These are phyloP conservation scores for Elsinoe arachidis DNA, from an alignment of 2,329 filamentous ascomycete genomes.

Conservation along the genomic window DNA sequence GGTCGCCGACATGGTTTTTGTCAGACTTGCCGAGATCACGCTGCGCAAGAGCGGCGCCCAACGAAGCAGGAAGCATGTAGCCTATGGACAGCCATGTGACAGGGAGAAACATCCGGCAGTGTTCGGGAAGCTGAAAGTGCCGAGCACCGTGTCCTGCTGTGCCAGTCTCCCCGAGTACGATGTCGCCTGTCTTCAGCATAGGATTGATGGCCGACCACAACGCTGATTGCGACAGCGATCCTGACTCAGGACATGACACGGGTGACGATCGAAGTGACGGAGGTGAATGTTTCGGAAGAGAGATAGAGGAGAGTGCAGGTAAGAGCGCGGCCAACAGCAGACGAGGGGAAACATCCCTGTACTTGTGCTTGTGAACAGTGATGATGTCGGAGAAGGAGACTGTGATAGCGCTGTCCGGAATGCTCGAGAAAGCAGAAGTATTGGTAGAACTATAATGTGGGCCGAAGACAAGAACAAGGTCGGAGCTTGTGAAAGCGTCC, in stretches of 20 bases:
- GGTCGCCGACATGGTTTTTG: constrained; percentile 2
- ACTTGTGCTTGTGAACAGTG: constrained; percentile 57
- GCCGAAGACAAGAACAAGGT: constrained; percentile 19
- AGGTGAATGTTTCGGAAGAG: constrained; percentile 7
- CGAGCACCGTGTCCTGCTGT: constrained; percentile 43
- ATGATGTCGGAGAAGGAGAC: constrained; percentile 49
- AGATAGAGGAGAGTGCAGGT: constrained; percentile 30
- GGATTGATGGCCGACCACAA: constrained; percentile 19
- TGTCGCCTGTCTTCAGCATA: constrained; percentile 20
- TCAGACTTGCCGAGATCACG: constrained; percentile 32
- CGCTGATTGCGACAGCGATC: constrained; percentile 19
- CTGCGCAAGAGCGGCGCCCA: constrained; percentile 21
- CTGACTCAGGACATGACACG: not conserved
- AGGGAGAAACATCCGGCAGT: constrained; percentile 51
- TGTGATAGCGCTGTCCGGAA: constrained; percentile 19
- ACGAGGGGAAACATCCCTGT: constrained; percentile 65
- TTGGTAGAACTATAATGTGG: constrained; percentile 22
- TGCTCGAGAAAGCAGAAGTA: constrained; percentile 25
- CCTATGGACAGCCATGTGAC: constrained; percentile 26
- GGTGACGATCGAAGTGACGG: constrained; percentile 15
- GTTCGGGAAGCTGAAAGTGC: constrained; percentile 42
- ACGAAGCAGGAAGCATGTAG: constrained; percentile 21
- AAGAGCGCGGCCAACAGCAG: constrained; percentile 51
- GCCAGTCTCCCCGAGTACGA: constrained; percentile 23
- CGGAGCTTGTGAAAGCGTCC: constrained; percentile 19